Conservation (phyloP, 352 stramenopile species). For the Phytophthora chlamydospora region DNA sequence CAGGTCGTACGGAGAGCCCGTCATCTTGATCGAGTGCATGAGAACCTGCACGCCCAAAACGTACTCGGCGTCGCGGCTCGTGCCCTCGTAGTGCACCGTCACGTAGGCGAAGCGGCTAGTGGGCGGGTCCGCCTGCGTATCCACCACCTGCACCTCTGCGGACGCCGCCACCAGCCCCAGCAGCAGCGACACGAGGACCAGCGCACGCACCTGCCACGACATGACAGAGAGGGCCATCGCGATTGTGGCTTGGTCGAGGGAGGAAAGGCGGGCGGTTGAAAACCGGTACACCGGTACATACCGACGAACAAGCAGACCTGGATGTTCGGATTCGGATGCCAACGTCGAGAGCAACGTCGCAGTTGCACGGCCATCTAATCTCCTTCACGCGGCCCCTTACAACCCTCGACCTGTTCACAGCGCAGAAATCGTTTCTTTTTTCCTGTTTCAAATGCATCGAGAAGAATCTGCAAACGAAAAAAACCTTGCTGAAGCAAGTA, state of each 20-base stretch:
- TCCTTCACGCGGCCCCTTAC: no score
- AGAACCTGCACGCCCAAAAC: conserved; percentile 84
- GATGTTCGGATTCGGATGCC: no score
- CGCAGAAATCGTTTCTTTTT: no score
- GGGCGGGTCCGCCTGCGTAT: conserved; percentile 18
- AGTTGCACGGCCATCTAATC: no score
- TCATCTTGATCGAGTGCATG: conserved; percentile 89
- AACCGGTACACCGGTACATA: no score
- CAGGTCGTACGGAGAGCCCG: conserved; percentile 81
- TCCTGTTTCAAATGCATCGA: no score
- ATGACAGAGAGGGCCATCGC: conserved; percentile 2
- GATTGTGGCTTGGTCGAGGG: conserved; percentile 17
- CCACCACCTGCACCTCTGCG: conserved; percentile 18
- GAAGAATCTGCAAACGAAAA: no score
- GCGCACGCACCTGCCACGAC: conserved; percentile 22
- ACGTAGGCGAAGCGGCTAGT: conserved; percentile 84
- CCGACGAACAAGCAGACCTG: no score
- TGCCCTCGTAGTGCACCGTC: conserved; percentile 88
- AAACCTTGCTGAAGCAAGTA: no score
- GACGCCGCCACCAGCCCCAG: conserved; percentile 15
- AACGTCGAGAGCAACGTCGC: no score
- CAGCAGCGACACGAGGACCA: conserved; percentile 36
- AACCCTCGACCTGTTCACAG: no score
- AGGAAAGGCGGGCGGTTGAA: not conserved
- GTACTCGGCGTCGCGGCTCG: conserved; percentile 82